A percentile compares a stretch with the other conserved stretches of the same genome.
These are phyloP conservation scores for Psilocybe cyanescens DNA, from an alignment of 768 basidiomycete genomes.

Conservation along the genomic window DNA sequence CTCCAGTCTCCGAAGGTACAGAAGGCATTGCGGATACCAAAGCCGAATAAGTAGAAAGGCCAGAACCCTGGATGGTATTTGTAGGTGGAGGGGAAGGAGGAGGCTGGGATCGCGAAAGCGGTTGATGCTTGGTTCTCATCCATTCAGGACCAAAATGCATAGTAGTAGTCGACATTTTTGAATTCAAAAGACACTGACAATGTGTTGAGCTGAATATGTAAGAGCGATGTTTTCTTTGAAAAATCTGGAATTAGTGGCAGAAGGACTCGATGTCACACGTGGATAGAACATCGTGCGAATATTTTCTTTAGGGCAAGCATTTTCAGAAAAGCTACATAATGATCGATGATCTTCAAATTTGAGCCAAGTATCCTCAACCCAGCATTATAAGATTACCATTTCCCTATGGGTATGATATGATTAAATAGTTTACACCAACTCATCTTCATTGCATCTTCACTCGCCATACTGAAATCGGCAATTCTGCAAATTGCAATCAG, in stretches of 20 bases:
- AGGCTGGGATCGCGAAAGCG: slow-evolving; percentile 52
- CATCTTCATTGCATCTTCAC: slow-evolving; percentile 44
- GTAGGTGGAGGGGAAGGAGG: slow-evolving; percentile 65
- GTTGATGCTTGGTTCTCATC: slow-evolving; percentile 83
- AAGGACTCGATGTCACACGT: slow-evolving; percentile 36
- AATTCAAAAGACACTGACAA: slow-evolving; percentile 12
- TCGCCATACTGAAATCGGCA: slow-evolving; percentile 76
- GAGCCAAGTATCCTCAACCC: neutral
- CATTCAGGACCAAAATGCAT: slow-evolving; percentile 94
- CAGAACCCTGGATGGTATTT: slow-evolving; percentile 45
- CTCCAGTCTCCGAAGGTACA: slow-evolving; percentile 55
- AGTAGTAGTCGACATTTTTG: slow-evolving; percentile 59
- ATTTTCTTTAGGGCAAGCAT: slow-evolving; percentile 46
- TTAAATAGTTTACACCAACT: slow-evolving; percentile 4
- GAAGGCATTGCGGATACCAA: slow-evolving; percentile 61
- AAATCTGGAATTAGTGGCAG: slow-evolving; percentile 34
- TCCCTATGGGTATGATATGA: neutral
- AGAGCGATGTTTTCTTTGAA: slow-evolving; percentile 32
- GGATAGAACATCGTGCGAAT: slow-evolving; percentile 37
- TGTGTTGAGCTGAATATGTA: slow-evolving; percentile 16
- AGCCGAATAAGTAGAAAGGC: slow-evolving; percentile 72
- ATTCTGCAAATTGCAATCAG: slow-evolving; percentile 40
- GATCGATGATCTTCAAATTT: neutral
- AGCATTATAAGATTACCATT: neutral
- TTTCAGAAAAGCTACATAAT: neutral